Conservation (phyloP, 1,284 basidiomycete genomes). For the Naganishia sp. region DNA sequence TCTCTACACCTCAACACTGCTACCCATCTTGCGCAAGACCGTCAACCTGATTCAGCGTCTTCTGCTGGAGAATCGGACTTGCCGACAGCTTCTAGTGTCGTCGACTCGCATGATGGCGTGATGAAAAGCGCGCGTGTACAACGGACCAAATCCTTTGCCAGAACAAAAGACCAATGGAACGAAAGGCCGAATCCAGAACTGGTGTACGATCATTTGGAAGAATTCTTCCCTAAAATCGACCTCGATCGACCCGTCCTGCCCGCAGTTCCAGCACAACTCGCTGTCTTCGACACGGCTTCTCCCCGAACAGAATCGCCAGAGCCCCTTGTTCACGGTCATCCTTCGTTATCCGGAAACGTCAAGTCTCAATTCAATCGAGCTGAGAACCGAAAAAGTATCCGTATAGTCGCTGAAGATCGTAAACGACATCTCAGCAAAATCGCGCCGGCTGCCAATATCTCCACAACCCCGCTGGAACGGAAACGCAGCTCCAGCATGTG, state of each 20-base stretch:
- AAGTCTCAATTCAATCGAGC: conserved; percentile 46
- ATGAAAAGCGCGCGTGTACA: conserved; percentile 41
- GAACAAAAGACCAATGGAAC: conserved; percentile 62
- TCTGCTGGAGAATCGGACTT: conserved; percentile 24
- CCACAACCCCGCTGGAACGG: conserved; percentile 61
- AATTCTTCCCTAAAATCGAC: conserved; percentile 95
- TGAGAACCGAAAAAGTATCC: conserved; percentile 73
- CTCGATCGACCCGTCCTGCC: conserved; percentile 95
- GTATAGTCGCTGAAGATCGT: conserved; percentile 74
- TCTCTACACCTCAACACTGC: conserved; percentile 23
- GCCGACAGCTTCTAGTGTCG: conserved; percentile 16
- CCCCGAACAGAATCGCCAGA: conserved; percentile 42
- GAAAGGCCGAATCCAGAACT: conserved; percentile 90
- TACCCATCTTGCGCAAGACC: not conserved
- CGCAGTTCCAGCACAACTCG: conserved; percentile 58
- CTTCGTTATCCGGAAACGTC: conserved; percentile 2
- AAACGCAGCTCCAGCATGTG: conserved; percentile 93
- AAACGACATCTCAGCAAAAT: conserved; percentile 56
- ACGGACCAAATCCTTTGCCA: conserved; percentile 45
- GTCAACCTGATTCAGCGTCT: not conserved
- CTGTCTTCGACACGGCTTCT: conserved; percentile 58
- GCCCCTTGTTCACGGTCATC: conserved; percentile 38
- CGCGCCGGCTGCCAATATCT: conserved; percentile 57
- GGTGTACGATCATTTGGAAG: conserved; percentile 88
- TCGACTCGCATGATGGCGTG: conserved; percentile 35